Evolutionary conservation across 176 grass and related monocot genomes (phyloP).

Genomic region (Triticum dicoccoides): DNA sequence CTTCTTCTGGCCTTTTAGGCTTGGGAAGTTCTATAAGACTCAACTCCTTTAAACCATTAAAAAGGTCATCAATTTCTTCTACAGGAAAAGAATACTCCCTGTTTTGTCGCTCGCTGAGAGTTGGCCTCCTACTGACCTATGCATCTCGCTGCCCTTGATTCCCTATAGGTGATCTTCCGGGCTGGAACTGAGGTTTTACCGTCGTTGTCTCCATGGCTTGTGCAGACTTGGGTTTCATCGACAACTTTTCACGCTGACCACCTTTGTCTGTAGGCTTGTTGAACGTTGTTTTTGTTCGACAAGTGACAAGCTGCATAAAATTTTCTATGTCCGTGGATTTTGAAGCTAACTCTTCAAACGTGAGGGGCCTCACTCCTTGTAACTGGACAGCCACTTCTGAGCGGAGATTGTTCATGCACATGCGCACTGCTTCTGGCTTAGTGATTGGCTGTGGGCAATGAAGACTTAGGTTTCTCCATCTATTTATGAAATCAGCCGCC

Average conservation of each 20-base stretch:
- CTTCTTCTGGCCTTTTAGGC: not conserved
- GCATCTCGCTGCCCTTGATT: fast-evolving
- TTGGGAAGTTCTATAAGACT: not conserved
- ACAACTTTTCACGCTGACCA: not conserved
- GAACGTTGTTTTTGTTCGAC: not conserved
- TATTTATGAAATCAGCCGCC: too few relatives aligned
- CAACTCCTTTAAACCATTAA: not conserved
- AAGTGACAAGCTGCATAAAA: not conserved
- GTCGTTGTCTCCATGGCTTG: not conserved
- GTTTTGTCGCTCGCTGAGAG: not conserved
- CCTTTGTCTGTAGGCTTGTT: not conserved
- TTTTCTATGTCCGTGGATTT: not conserved
- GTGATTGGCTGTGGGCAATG: not conserved
- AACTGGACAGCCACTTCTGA: not conserved
- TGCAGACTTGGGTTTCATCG: not conserved
- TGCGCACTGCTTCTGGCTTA: not conserved
- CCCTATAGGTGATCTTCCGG: fast-evolving
- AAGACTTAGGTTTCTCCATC: too few relatives aligned
- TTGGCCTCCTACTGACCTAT: not conserved
- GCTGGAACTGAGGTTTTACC: fast-evolving
- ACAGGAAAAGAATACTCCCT: not conserved
- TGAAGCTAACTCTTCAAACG: too few relatives aligned
- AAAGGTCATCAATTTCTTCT: not conserved
- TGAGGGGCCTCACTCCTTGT: not conserved
- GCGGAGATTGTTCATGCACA: not conserved